Conservation (phyloP, 768 basidiomycete genomes). For the Gloeopeniophorella convolvens region DNA sequence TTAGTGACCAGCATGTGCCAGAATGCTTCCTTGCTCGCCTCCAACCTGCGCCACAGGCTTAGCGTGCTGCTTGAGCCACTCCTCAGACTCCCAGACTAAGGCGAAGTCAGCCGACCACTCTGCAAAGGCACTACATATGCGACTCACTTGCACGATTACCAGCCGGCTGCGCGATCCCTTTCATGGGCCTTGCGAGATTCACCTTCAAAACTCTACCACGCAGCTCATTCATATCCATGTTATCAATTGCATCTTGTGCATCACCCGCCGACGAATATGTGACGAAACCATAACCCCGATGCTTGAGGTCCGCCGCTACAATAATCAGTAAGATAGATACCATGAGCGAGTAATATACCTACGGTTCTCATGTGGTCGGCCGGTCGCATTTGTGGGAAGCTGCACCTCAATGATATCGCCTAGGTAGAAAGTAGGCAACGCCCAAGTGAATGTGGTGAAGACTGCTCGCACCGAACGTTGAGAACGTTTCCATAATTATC, state of each 20-base stretch:
- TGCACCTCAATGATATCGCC: conserved; percentile 93
- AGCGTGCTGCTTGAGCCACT: conserved; percentile 80
- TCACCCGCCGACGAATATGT: conserved; percentile 75
- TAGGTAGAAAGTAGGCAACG: conserved; percentile 27
- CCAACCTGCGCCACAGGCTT: conserved; percentile 73
- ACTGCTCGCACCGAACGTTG: conserved; percentile 71
- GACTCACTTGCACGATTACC: conserved; percentile 73
- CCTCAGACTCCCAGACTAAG: conserved; percentile 93
- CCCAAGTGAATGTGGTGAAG: not conserved
- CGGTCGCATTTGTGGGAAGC: conserved; percentile 72
- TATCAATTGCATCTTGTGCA: conserved; percentile 96
- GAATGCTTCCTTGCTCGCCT: conserved; percentile 37
- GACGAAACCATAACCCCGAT: conserved; percentile 91
- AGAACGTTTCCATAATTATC: conserved; percentile 70
- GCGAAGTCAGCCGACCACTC: not conserved
- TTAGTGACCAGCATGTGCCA: not conserved
- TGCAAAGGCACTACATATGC: conserved; percentile 6
- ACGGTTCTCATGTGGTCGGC: conserved; percentile 60
- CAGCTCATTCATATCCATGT: conserved; percentile 94
- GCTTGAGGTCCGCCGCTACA: conserved; percentile 53
- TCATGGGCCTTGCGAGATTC: conserved; percentile 81
- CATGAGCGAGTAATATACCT: conserved; percentile 16
- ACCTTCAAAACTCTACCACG: conserved; percentile 71
- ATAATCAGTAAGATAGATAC: conserved; percentile 8
- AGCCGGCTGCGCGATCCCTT: conserved; percentile 50